phyloP scores from a whole-genome alignment of 768 basidiomycete species.

The Leccinum boreale region DNA sequence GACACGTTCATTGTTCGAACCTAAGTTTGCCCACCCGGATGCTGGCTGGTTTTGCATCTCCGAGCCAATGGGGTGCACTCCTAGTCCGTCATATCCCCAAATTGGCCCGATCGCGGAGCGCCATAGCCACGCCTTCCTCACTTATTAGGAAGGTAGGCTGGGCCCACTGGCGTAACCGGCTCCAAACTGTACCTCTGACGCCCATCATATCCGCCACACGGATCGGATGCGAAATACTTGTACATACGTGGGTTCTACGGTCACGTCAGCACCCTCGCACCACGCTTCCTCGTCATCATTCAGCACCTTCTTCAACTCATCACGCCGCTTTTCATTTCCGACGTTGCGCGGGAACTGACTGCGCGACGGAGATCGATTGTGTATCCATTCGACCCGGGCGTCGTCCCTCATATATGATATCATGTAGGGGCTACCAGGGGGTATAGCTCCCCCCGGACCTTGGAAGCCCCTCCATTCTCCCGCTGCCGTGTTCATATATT shows the following conservation, averaged over 20 bases:
- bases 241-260: neutral
- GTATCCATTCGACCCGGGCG: neutral
- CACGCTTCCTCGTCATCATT: neutral
- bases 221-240: neutral
- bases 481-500: neutral
- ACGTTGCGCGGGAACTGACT: conserved; percentile 2
- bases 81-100: neutral
- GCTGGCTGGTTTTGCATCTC: conserved; percentile 1
- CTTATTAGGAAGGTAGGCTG: neutral
- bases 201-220: neutral
- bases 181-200: neutral
- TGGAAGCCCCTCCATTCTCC: conserved; percentile 7
- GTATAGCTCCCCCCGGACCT: conserved; percentile 1
- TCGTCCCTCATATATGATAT: neutral
- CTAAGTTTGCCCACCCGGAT: conserved; percentile 5
- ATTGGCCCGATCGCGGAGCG: neutral
- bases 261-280: neutral
- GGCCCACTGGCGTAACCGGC: neutral
- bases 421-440: conserved; percentile 16
- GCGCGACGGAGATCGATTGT: neutral
- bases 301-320: neutral
- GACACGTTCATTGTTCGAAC: conserved; percentile 3
- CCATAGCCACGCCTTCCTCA: neutral
- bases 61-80: neutral
- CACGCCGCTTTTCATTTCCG: conserved; percentile 21